A percentile compares a stretch with the other conserved stretches of the same genome.
Evolutionary conservation across 2,329 filamentous ascomycete species (phyloP).

Genomic region (Zymoseptoria brevis): DNA sequence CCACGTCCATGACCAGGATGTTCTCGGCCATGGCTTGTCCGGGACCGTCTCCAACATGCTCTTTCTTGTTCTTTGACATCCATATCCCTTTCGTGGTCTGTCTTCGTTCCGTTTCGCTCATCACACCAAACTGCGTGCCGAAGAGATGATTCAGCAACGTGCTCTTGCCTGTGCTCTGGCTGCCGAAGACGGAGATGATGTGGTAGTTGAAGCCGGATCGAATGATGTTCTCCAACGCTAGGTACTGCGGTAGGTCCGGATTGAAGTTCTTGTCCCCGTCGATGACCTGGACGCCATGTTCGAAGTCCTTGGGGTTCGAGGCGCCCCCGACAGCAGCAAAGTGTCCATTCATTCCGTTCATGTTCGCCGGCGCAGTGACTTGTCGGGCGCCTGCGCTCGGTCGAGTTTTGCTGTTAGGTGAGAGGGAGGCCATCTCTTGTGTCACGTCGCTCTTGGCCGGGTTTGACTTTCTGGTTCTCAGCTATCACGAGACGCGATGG

Average conservation of each 20-base stretch:
- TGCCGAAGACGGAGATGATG: conserved; percentile 96
- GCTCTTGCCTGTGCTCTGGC: conserved; percentile 96
- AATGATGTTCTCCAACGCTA: conserved; percentile 69
- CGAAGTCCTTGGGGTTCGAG: conserved; percentile 61
- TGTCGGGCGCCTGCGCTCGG: conserved; percentile 15
- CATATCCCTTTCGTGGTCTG: conserved; percentile 99
- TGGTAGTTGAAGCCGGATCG: conserved; percentile 97
- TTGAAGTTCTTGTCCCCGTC: conserved; percentile 97
- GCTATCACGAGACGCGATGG: background rate
- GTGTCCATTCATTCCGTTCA: conserved; percentile 78
- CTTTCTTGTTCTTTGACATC: conserved; percentile 92
- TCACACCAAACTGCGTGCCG: conserved; percentile 91
- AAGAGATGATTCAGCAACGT: conserved; percentile 94
- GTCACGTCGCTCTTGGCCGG: background rate
- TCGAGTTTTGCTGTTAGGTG: background rate
- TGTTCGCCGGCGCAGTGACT: conserved; percentile 28
- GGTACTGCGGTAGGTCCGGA: conserved; percentile 73
- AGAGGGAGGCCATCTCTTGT: background rate
- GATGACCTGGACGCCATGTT: conserved; percentile 93
- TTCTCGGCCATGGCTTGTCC: conserved; percentile 78
- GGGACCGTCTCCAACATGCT: conserved; percentile 34
- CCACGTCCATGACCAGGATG: conserved; percentile 98
- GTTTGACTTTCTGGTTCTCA: background rate
- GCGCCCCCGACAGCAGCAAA: conserved; percentile 64
- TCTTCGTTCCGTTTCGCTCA: conserved; percentile 87